A percentile compares a stretch with the other conserved stretches of the same genome.
Evolutionary conservation across 306 rosid genomes (phyloP).

Genomic region (Gleditsia sinensis): DNA sequence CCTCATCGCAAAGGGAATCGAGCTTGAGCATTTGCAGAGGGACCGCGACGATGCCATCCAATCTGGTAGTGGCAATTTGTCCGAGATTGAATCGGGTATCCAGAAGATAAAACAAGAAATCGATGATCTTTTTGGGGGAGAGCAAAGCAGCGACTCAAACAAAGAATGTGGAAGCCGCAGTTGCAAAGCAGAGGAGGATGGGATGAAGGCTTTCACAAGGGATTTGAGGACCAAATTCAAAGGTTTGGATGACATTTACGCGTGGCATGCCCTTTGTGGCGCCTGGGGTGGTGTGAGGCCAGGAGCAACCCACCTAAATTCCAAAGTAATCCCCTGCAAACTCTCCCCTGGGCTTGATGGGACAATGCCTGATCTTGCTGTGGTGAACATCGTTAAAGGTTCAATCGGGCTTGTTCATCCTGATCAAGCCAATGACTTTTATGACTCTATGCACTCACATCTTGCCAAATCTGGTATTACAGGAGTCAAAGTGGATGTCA

Average conservation of each 20-base stretch:
- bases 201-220: conserved; percentile 77
- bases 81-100: conserved; percentile 46
- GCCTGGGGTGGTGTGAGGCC: conserved; percentile 99
- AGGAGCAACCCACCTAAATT: conserved; percentile 59
- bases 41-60: conserved; percentile 37
- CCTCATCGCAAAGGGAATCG: conserved; percentile 63
- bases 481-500: conserved; percentile 87
- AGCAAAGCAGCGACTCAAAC: background rate
- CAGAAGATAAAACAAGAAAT: conserved; percentile 52
- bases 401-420: conserved; percentile 85
- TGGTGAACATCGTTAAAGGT: conserved; percentile 64
- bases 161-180: conserved; percentile 31
- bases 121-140: conserved; percentile 57
- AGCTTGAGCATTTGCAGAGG: conserved; percentile 58
- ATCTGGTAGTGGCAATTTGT: conserved; percentile 40
- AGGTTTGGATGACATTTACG: conserved; percentile 79
- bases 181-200: conserved; percentile 34
- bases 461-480: conserved; percentile 73
- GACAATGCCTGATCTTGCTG: conserved; percentile 87
- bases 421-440: conserved; percentile 63
- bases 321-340: conserved; percentile 61
- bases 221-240: conserved; percentile 71
- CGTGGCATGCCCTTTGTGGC: conserved; percentile 94
- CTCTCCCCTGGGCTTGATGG: conserved; percentile 78
- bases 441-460: conserved; percentile 82